A percentile compares a stretch with the other conserved stretches of the same genome.
Evolutionary conservation across 2,329 filamentous ascomycete species (phyloP).

Genomic region (Trichophyton rubrum): DNA sequence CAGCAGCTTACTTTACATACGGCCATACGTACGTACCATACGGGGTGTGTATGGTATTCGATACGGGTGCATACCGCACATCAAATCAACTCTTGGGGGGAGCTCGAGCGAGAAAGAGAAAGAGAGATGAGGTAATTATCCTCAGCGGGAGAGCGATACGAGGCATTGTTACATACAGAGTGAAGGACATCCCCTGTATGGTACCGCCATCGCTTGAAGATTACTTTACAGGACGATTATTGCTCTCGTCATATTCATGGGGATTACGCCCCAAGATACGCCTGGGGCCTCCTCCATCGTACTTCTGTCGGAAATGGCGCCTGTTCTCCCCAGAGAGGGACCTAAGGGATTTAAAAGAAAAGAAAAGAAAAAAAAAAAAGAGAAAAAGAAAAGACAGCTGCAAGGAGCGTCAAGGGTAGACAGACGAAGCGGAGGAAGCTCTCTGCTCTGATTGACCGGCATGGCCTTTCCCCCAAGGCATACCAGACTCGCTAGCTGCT

Average conservation of each 20-base stretch:
- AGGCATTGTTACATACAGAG: background rate
- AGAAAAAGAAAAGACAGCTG: background rate
- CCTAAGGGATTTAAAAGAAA: background rate
- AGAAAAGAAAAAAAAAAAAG: no score
- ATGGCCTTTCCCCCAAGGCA: background rate
- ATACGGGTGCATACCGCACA: background rate
- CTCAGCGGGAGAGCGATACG: background rate
- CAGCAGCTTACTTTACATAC: background rate
- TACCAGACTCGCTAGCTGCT: background rate
- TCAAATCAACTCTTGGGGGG: no score
- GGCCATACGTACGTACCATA: background rate
- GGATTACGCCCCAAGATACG: background rate
- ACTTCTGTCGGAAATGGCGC: slow-evolving; percentile 1
- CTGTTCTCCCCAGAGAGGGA: background rate
- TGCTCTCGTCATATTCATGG: background rate
- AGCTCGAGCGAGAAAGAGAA: background rate
- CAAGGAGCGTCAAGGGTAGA: background rate
- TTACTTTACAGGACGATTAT: background rate
- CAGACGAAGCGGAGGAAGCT: background rate
- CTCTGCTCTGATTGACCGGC: background rate
- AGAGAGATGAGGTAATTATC: background rate
- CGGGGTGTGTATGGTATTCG: background rate
- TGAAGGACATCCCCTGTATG: no score
- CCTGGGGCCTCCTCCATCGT: background rate
- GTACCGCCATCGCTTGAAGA: background rate